Evolutionary conservation across 108 stramenopile genomes (phyloP).

Genomic region (Chaetoceros tenuissimus): DNA sequence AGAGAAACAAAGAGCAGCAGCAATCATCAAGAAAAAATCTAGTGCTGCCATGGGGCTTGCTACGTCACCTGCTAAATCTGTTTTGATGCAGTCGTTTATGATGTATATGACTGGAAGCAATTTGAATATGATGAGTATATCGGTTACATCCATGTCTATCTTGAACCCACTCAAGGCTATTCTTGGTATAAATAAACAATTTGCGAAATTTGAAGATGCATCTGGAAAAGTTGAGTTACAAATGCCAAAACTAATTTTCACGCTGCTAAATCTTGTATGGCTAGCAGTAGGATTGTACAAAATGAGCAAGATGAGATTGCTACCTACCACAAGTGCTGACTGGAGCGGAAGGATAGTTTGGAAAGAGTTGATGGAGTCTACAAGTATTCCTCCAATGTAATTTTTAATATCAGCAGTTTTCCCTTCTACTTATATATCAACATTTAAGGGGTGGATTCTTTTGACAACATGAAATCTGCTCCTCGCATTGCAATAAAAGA

Average conservation of each 20-base stretch:
- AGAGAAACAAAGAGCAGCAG: conserved; percentile 38
- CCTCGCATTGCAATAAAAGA: too few species aligned
- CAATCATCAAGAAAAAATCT: conserved; percentile 45
- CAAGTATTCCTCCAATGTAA: conserved; percentile 68
- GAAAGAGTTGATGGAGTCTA: conserved; percentile 86
- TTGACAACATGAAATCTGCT: too few species aligned
- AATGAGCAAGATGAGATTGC: conserved; percentile 89
- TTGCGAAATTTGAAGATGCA: conserved; percentile 52
- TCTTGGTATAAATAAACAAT: conserved; percentile 43
- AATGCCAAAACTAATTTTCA: conserved; percentile 68
- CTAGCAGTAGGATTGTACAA: conserved; percentile 88
- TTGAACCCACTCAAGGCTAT: conserved; percentile 78
- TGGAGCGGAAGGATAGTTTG: conserved; percentile 83
- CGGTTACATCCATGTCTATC: conserved; percentile 76
- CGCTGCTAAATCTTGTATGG: conserved; percentile 81
- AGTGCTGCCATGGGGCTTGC: conserved; percentile 84
- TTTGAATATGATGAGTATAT: conserved; percentile 89
- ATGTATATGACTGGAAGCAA: conserved; percentile 91
- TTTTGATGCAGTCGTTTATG: conserved; percentile 93
- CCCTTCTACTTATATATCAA: too few species aligned
- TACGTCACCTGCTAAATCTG: conserved; percentile 73
- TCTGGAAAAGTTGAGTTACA: conserved; percentile 56
- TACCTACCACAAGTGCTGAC: conserved; percentile 91
- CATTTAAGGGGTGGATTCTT: too few species aligned
- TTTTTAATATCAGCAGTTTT: too few species aligned